Evolutionary conservation across 1,284 basidiomycete species (phyloP).

Genomic region (Mycosarcoma maydis): DNA sequence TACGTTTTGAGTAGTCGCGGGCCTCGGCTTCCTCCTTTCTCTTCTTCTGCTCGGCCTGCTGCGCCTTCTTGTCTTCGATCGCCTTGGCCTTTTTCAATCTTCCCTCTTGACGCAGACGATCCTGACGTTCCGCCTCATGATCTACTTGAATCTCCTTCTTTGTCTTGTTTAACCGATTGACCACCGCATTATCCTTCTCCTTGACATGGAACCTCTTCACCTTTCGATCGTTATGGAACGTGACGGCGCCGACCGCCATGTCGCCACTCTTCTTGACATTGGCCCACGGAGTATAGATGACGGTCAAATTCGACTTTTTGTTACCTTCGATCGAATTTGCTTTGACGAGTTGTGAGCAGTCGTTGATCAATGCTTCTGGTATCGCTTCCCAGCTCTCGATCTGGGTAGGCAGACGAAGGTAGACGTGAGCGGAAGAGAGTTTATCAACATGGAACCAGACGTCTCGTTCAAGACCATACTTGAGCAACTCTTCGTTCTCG

Average conservation of each 20-base stretch:
- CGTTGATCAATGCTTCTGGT: constrained; percentile 79
- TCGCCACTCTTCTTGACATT: constrained; percentile 64
- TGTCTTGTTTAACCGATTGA: constrained; percentile 95
- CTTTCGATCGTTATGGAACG: constrained; percentile 88
- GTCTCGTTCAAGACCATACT: constrained; percentile 74
- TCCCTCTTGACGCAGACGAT: constrained; percentile 67
- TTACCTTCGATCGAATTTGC: constrained; percentile 97
- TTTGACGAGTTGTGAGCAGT: constrained; percentile 94
- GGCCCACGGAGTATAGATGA: constrained; percentile 85
- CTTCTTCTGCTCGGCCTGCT: constrained; percentile 48
- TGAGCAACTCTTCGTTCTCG: constrained; percentile 83
- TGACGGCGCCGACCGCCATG: constrained; percentile 86
- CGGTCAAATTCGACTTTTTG: constrained; percentile 90
- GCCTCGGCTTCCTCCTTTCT: constrained; percentile 72
- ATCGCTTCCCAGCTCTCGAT: constrained; percentile 84
- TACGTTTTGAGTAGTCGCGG: constrained; percentile 67
- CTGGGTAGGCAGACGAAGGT: constrained; percentile 82
- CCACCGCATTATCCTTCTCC: constrained; percentile 85
- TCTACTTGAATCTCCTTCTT: constrained; percentile 78
- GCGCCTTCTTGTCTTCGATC: constrained; percentile 44
- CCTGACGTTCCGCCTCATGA: constrained; percentile 86
- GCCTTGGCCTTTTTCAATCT: constrained; percentile 55
- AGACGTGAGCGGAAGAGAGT: constrained; percentile 69
- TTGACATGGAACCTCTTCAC: constrained; percentile 75
- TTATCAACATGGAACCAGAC: constrained; percentile 74